phyloP scores from a whole-genome alignment of 495 filamentous ascomycete genomes.

The Xylaria nigripes region DNA sequence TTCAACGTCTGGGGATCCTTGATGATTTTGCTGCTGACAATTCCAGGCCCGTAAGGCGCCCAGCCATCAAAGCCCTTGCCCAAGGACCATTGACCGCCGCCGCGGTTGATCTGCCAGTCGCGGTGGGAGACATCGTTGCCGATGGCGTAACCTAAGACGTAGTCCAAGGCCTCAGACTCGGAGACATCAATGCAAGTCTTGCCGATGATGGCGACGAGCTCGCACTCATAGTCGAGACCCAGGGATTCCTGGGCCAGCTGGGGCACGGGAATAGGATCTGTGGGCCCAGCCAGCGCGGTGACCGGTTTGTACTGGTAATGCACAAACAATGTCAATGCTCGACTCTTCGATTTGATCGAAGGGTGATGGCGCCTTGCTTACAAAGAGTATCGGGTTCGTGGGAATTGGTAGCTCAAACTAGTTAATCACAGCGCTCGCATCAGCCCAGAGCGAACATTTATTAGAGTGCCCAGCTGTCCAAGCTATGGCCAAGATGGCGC shows the following conservation, averaged over 20 bases:
- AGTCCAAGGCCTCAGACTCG: constrained; percentile 58
- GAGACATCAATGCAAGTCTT: constrained; percentile 60
- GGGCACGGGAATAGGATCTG: constrained; percentile 59
- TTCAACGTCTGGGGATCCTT: constrained; percentile 58
- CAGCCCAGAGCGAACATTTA: neutral
- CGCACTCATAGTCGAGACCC: constrained; percentile 78
- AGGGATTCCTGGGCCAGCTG: constrained; percentile 19
- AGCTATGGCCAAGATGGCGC: neutral
- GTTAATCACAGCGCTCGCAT: neutral
- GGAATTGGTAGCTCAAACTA: constrained; percentile 64
- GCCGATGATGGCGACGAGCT: constrained; percentile 71
- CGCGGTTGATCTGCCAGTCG: constrained; percentile 72
- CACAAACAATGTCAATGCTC: neutral
- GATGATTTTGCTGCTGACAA: constrained; percentile 60
- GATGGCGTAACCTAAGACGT: constrained; percentile 72
- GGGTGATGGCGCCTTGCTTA: constrained; percentile 26
- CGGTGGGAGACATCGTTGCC: constrained; percentile 82
- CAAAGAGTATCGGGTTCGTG: constrained; percentile 69
- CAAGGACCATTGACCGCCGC: constrained; percentile 71
- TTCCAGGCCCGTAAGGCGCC: constrained; percentile 80
- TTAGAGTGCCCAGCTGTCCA: neutral
- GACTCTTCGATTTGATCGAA: neutral
- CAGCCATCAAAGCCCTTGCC: constrained; percentile 86
- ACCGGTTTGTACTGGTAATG: constrained; percentile 59
- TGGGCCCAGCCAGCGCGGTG: constrained; percentile 62